These are phyloP conservation scores for Backusella tarrabulga DNA, from an alignment of 192 early-diverging fungal species.

Conservation along the genomic window DNA sequence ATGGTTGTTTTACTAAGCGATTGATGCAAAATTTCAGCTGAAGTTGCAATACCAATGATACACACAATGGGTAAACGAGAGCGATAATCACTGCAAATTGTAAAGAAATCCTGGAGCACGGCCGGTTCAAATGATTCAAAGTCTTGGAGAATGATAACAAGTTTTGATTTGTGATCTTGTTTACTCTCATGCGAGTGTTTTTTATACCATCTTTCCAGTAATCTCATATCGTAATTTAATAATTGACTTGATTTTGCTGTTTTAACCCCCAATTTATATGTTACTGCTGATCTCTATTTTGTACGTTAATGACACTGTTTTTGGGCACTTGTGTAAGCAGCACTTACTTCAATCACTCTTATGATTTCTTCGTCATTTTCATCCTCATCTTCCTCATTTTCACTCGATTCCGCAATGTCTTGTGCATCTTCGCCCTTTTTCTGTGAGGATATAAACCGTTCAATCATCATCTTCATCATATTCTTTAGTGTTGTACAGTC, in stretches of 20 bases:
- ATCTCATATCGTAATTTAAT: constrained; percentile 63
- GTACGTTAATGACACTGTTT: too few relatives aligned
- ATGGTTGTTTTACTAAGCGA: constrained; percentile 71
- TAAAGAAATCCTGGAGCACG: constrained; percentile 75
- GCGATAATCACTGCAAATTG: constrained; percentile 70
- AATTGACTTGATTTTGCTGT: constrained; percentile 26
- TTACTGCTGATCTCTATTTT: constrained; percentile 2
- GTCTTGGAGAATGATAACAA: constrained; percentile 83
- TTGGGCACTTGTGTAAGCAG: not conserved
- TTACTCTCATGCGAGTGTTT: not conserved
- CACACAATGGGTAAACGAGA: constrained; percentile 73
- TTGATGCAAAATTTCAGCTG: constrained; percentile 79
- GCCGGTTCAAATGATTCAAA: constrained; percentile 79
- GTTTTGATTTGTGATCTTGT: constrained; percentile 33
- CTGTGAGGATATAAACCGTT: constrained; percentile 55
- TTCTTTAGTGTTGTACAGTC: constrained; percentile 63
- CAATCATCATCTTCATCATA: constrained; percentile 65
- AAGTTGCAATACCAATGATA: constrained; percentile 86
- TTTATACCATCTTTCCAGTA: constrained; percentile 68
- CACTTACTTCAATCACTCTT: not conserved
- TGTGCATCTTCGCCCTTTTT: not conserved
- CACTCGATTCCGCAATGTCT: not conserved
- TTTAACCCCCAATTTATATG: constrained; percentile 1
- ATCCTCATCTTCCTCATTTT: constrained; percentile 32
- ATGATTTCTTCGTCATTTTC: constrained; percentile 25